Evolutionary conservation across 2,329 filamentous ascomycete species (phyloP), one percentile per base, ranked within the genome.

Genomic region (Pestalotiopsis fici): DNA sequence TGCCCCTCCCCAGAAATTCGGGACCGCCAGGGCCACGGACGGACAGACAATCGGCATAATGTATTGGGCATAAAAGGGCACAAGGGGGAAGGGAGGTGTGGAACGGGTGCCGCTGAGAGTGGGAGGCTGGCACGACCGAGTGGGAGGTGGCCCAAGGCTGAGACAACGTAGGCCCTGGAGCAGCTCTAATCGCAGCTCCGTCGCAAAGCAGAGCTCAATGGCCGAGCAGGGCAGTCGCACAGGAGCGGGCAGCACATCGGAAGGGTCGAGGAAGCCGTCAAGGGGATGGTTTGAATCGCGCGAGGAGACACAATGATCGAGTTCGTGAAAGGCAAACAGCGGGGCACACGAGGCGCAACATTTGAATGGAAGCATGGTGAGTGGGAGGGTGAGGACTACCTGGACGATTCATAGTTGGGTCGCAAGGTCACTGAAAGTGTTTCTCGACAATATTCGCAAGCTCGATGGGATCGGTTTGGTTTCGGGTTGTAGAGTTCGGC

Each of bases 401-500:
- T 88, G 85, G 83, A 83, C 86, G 83, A 79, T 88, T 88, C 86
- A 88, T 88, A 76, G 78, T 83, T 79, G 76, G 56, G 54, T 61
- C 65, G 69, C 63, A 54, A 21, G 50, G 54, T 57, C 47, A 63
- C 65, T 7, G 59, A 31, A n/a, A n/a, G 21, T 7, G 55, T 60
- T 50, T 50, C 35, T 23, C 56, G 31, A 18, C 15, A 21, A 56
- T 31, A 13, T n/a, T 28, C n/a, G 55, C 4, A n/a, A 35, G 55
- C 56, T 61, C 31, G 39, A 39, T 11, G 57, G 37, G 31, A 35
- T 66, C 35, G 39, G 57, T 35, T 57, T 37, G 31, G n/a, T 66
- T 15, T n/a, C 47, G 15, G 64, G 12, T 63, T 23, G 39, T 39
- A 11, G 28, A 7, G 43, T 37, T 35, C 11, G 31, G 31, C 31